Evolutionary conservation across 495 filamentous ascomycete species (phyloP).

Genomic region (Penicillium subrubescens): DNA sequence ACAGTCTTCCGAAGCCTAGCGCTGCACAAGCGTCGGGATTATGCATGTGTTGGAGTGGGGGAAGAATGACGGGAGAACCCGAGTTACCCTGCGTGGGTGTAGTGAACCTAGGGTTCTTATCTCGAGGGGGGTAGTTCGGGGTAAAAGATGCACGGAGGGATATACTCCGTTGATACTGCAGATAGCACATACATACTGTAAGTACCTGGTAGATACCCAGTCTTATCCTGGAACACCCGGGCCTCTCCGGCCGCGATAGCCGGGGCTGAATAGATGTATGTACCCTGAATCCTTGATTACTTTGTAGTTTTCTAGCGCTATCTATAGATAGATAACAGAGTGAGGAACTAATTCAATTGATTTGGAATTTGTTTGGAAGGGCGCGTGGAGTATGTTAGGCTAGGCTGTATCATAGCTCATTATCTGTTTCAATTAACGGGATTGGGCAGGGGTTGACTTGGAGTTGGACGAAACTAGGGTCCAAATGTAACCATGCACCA

Average conservation of each 20-base stretch:
- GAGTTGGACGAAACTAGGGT: background rate
- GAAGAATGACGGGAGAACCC: background rate
- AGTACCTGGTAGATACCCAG: background rate
- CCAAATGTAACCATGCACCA: background rate
- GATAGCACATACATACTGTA: background rate
- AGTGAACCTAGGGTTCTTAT: background rate
- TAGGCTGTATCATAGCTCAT: too few species aligned
- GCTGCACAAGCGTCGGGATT: background rate
- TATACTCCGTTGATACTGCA: background rate
- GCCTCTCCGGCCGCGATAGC: constrained; percentile 2
- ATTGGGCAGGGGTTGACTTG: background rate
- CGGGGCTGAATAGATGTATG: background rate
- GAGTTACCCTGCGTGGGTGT: background rate
- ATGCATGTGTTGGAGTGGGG: background rate
- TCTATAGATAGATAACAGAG: background rate
- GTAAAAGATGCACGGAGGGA: background rate
- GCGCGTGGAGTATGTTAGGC: background rate
- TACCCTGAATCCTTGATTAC: background rate
- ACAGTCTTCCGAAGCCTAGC: background rate
- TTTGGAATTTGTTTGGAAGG: too few species aligned
- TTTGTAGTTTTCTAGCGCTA: background rate
- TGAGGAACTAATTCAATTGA: too few species aligned
- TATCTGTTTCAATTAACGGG: background rate
- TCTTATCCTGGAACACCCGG: background rate
- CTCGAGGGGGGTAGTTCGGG: background rate